Evolutionary conservation across 2,329 filamentous ascomycete species (phyloP), one percentile per base, ranked within the genome.

Genomic region (Teratosphaeria zuluensis): DNA sequence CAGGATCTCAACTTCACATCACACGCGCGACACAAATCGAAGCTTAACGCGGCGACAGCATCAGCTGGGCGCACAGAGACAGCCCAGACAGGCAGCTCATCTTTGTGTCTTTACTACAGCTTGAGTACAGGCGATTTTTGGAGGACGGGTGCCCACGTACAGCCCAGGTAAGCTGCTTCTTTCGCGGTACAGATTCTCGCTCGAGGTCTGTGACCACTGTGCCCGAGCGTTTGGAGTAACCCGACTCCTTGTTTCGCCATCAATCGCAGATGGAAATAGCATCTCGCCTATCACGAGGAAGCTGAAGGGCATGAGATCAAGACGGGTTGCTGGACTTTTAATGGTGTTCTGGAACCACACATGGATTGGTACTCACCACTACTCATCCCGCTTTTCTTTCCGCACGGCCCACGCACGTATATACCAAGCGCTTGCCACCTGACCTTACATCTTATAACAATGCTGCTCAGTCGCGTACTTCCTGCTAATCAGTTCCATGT

Each of bases 101-200:
- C 21, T 35, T 31, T 11, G 30, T 31, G 21, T 4, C 11, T 28
- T 21, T 11, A 19, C 51, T 5, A 30, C 30, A 16, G 52, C 16
- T 54, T 21, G 24, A 28, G 24, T 28, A 28, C 24, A 28, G 24
- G 24, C 24, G 5, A 19, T 46, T 19, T 52, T 46, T 38, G n/a
- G 42, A 53, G n/a, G 30, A 5, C 12, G 48, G 35, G 46, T 42
- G 24, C 12, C 8, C 55, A 28, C 46, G 55, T 48, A 57, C 55
- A 32, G 53, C 28, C n/a, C 38, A 57, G 55, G 55, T 57, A 42
- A 57, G 55, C 55, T 30, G 28, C 42, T 52, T 38, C 55, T 30
- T 57, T 53, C 51, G 55, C 46, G 14, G 30, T 57, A 30, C 28
- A 48, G 6, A 19, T 19, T 32, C 38, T 32, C 24, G 32, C 46